These are phyloP conservation scores for Crithidia sp. DNA, from an alignment of 208 protist genomes.

Conservation along the genomic window DNA sequence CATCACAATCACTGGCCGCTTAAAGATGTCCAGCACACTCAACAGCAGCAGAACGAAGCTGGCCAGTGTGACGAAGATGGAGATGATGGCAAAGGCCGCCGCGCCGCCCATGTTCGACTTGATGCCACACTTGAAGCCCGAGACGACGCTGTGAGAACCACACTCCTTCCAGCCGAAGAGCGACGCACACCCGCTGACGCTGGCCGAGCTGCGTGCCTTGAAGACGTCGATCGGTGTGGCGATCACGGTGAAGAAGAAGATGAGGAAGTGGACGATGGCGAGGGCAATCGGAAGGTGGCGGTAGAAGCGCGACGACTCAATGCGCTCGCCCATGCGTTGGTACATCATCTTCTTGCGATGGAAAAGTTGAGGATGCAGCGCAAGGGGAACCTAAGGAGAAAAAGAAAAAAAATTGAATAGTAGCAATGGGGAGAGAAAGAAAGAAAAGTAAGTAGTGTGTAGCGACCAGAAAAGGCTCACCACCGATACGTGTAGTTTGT, in stretches of 20 bases:
- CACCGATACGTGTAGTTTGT: too few species aligned
- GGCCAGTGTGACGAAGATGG: slow-evolving; percentile 44
- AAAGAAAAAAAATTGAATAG: slow-evolving; percentile 7
- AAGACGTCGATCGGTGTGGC: slow-evolving; percentile 48
- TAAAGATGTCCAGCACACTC: slow-evolving; percentile 29
- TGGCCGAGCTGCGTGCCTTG: slow-evolving; percentile 14
- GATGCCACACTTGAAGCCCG: slow-evolving; percentile 38
- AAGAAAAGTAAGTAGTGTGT: neutral
- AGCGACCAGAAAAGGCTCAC: neutral
- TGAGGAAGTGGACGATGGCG: slow-evolving; percentile 27
- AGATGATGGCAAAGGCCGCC: slow-evolving; percentile 52
- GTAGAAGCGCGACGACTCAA: slow-evolving; percentile 20
- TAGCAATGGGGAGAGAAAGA: slow-evolving; percentile 1
- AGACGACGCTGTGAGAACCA: slow-evolving; percentile 19
- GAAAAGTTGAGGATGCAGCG: neutral
- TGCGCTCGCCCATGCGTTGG: slow-evolving; percentile 20
- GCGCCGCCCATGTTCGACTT: slow-evolving; percentile 41
- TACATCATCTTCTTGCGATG: slow-evolving; percentile 16
- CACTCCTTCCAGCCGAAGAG: slow-evolving; percentile 49
- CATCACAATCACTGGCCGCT: slow-evolving; percentile 31
- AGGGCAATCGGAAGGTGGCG: slow-evolving; percentile 28
- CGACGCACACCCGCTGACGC: slow-evolving; percentile 30
- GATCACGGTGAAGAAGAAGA: slow-evolving; percentile 41
- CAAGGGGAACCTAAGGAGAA: neutral
- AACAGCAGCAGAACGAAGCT: slow-evolving; percentile 31